Percentiles rank a stretch among this genome's conserved stretches.
phyloP scores from a whole-genome alignment of 139 green algal genomes.

The Chlamydomonas applanata region DNA sequence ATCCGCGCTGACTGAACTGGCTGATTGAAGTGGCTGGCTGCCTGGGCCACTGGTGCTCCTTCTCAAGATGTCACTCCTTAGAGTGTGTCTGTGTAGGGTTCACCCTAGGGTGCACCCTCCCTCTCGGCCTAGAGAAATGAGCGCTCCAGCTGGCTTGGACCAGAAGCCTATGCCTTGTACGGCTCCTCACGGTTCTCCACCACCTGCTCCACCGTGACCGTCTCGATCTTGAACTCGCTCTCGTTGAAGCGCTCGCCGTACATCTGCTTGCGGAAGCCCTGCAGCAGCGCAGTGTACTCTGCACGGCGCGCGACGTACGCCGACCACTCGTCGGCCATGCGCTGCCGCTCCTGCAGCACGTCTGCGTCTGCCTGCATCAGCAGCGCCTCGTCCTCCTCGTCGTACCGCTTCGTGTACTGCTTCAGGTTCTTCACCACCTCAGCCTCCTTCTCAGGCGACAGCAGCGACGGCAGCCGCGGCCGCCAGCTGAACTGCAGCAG shows the following conservation, averaged over 20 bases:
- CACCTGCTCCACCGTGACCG: slow-evolving; percentile 70
- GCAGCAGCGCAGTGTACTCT: slow-evolving; percentile 58
- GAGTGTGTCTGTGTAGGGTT: too few species aligned
- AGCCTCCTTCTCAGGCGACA: slow-evolving; percentile 82
- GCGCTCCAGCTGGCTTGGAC: too few species aligned
- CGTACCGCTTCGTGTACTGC: slow-evolving; percentile 89
- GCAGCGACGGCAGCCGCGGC: slow-evolving; percentile 81
- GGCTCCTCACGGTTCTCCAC: slow-evolving; percentile 77
- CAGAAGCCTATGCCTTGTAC: slow-evolving; percentile 38
- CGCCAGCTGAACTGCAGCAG: slow-evolving; percentile 97
- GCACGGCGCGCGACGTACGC: slow-evolving; percentile 31
- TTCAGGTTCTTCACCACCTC: slow-evolving; percentile 93
- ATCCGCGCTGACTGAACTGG: too few species aligned
- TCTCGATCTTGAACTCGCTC: slow-evolving; percentile 53
- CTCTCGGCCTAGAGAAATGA: too few species aligned
- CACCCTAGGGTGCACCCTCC: too few species aligned
- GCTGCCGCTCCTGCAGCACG: slow-evolving; percentile 70
- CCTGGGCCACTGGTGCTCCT: too few species aligned
- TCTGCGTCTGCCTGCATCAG: slow-evolving; percentile 73
- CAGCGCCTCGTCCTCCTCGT: slow-evolving; percentile 91
- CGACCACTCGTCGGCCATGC: slow-evolving; percentile 70
- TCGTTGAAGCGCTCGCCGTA: slow-evolving; percentile 41
- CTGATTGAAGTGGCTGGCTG: too few species aligned
- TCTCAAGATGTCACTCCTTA: too few species aligned
- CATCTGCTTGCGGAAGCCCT: slow-evolving; percentile 56